These are phyloP conservation scores for Plenodomus tracheiphilus DNA, from an alignment of 2,329 filamentous ascomycete genomes.

Conservation along the genomic window DNA sequence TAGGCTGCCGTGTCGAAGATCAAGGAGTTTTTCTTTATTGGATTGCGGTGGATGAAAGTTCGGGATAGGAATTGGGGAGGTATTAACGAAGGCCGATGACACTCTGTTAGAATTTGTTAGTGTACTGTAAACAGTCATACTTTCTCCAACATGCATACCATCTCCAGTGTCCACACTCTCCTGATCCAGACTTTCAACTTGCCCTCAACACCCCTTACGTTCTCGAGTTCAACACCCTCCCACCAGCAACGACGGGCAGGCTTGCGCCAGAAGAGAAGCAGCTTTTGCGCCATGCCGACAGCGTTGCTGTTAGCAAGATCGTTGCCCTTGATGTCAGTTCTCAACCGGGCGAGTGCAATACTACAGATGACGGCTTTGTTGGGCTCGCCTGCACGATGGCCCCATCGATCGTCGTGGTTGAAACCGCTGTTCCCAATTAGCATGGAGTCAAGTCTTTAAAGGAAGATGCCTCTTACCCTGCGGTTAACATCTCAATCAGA, in stretches of 20 bases:
- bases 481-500: conserved; percentile 98
- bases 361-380: conserved; percentile 99
- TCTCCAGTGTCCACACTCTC: conserved; percentile 97
- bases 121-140: background rate
- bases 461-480: conserved; percentile 67
- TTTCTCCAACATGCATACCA: conserved; percentile 55
- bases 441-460: background rate
- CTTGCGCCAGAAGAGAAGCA: conserved; percentile 97
- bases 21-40: conserved; percentile 4
- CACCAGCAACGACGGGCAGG: conserved; percentile 97
- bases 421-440: conserved; percentile 69
- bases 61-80: conserved; percentile 5
- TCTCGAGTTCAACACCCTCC: conserved; percentile 91
- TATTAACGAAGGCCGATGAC: conserved; percentile 78
- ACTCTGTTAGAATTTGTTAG: conserved; percentile 57
- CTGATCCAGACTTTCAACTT: conserved; percentile 98
- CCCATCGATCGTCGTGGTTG: conserved; percentile 93
- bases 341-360: conserved; percentile 86
- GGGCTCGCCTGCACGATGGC: conserved; percentile 93
- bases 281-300: conserved; percentile 97
- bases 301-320: conserved; percentile 73
- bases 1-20: conserved; percentile 8
- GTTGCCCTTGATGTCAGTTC: conserved; percentile 84
- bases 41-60: conserved; percentile 20
- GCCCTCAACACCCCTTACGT: conserved; percentile 87